phyloP scores from a whole-genome alignment of 495 filamentous ascomycete genomes.

The Penicillium turbatum region DNA sequence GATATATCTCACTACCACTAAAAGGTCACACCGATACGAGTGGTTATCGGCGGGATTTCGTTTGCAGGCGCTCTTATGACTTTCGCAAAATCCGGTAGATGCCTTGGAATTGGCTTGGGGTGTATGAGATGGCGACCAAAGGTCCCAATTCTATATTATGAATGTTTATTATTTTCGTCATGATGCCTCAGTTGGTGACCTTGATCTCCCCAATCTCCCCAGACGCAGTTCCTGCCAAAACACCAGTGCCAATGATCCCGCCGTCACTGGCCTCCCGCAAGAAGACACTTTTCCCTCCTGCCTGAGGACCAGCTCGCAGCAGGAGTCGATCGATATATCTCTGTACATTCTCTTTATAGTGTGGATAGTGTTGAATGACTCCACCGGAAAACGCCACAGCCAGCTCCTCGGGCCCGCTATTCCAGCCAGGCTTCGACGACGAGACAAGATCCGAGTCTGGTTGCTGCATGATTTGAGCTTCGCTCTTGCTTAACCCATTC shows the following conservation, averaged over 20 bases:
- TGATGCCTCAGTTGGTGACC: background rate
- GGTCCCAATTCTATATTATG: background rate
- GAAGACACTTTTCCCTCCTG: slow-evolving; percentile 50
- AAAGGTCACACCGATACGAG: no score
- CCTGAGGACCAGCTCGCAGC: slow-evolving; percentile 42
- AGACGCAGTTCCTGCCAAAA: slow-evolving; percentile 52
- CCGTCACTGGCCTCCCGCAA: slow-evolving; percentile 64
- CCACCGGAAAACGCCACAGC: slow-evolving; percentile 69
- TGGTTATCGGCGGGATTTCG: no score
- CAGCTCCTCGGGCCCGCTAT: slow-evolving; percentile 48
- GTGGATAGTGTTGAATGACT: slow-evolving; percentile 67
- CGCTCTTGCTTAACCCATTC: background rate
- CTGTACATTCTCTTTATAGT: slow-evolving; percentile 59
- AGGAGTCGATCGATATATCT: slow-evolving; percentile 57
- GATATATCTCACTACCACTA: no score
- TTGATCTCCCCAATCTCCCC: slow-evolving; percentile 29
- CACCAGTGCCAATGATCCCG: slow-evolving; percentile 65
- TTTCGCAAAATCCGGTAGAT: slow-evolving; percentile 27
- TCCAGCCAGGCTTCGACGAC: slow-evolving; percentile 19
- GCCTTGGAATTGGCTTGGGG: slow-evolving; percentile 32
- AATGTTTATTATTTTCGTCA: background rate
- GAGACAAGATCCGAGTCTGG: background rate
- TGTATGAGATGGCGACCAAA: slow-evolving; percentile 33
- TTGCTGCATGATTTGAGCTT: slow-evolving; percentile 2
- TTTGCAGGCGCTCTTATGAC: slow-evolving; percentile 22